Evolutionary conservation across 1,284 basidiomycete species (phyloP).

Genomic region (Ceratobasidium sp.): DNA sequence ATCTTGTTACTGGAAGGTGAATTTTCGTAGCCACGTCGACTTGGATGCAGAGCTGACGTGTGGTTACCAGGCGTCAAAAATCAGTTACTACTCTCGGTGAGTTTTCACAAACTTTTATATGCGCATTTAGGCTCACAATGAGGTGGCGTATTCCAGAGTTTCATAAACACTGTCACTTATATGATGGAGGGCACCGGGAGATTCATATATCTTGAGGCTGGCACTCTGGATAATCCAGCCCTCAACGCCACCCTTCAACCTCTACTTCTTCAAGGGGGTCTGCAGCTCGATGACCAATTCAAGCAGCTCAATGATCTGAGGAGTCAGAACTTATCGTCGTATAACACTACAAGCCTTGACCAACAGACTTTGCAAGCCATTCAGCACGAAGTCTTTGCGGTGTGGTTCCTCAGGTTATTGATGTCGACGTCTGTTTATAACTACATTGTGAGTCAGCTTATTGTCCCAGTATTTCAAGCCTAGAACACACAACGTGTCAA

Average conservation of each 20-base stretch:
- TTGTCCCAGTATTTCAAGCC: not conserved
- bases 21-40: not conserved
- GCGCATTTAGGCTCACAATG: not conserved
- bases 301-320: not conserved
- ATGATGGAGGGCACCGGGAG: too few relatives aligned
- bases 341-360: not conserved
- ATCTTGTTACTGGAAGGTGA: constrained; percentile 31
- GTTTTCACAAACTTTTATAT: not conserved
- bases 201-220: too few relatives aligned
- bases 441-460: too few relatives aligned
- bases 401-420: too few relatives aligned
- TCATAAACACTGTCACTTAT: not conserved
- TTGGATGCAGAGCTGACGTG: not conserved
- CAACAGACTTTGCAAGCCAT: not conserved
- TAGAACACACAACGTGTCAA: not conserved
- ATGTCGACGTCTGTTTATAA: too few relatives aligned
- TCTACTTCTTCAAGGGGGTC: constrained; percentile 14
- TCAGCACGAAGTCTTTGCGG: not conserved
- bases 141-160: not conserved
- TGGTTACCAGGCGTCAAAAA: constrained; percentile 25
- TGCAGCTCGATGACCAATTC: constrained; percentile 4
- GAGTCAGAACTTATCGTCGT: not conserved
- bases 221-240: not conserved
- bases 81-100: constrained; percentile 23
- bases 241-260: constrained; percentile 18